phyloP scores from a whole-genome alignment of 805 yeast species.

The Yarrowia osloensis region DNA sequence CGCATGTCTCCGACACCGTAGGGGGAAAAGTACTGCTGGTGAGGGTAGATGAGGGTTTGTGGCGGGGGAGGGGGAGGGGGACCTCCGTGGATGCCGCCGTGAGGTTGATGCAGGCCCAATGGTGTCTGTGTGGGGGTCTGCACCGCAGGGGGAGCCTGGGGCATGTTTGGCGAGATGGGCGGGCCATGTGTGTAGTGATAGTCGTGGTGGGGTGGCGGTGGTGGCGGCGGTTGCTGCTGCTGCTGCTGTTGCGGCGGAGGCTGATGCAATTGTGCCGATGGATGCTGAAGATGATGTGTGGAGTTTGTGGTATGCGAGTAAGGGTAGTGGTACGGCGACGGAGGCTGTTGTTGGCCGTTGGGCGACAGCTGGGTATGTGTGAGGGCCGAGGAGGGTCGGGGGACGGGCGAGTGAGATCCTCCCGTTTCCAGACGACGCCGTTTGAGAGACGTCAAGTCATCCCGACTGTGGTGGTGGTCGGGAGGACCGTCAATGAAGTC shows the following conservation, averaged over 20 bases:
- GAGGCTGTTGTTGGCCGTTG: conserved; percentile 1
- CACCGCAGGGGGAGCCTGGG: neutral
- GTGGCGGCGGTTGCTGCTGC: neutral
- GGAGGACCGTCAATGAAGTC: neutral
- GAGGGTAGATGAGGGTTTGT: conserved; percentile 15
- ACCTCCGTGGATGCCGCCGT: neutral
- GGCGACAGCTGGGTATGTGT: conserved; percentile 1
- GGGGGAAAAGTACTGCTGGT: conserved; percentile 18
- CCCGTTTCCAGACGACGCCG: conserved; percentile 8
- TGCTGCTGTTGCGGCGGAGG: neutral
- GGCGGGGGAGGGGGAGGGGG: conserved; percentile 15
- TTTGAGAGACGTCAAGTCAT: conserved; percentile 12
- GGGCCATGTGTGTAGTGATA: conserved; percentile 22
- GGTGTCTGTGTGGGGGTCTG: conserved; percentile 3
- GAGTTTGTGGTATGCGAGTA: conserved; percentile 3
- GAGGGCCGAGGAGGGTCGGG: conserved; percentile 9
- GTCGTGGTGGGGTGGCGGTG: conserved; percentile 4
- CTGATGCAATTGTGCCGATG: conserved; percentile 8
- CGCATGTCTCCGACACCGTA: conserved; percentile 17
- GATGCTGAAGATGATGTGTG: conserved; percentile 13
- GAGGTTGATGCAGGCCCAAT: neutral
- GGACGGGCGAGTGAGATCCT: conserved; percentile 5
- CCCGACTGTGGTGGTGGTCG: neutral
- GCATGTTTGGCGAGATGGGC: conserved; percentile 6
- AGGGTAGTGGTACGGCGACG: conserved; percentile 20